These are phyloP conservation scores for Lasiodiplodia theobromae DNA, from an alignment of 2,329 filamentous ascomycete genomes.

Conservation along the genomic window DNA sequence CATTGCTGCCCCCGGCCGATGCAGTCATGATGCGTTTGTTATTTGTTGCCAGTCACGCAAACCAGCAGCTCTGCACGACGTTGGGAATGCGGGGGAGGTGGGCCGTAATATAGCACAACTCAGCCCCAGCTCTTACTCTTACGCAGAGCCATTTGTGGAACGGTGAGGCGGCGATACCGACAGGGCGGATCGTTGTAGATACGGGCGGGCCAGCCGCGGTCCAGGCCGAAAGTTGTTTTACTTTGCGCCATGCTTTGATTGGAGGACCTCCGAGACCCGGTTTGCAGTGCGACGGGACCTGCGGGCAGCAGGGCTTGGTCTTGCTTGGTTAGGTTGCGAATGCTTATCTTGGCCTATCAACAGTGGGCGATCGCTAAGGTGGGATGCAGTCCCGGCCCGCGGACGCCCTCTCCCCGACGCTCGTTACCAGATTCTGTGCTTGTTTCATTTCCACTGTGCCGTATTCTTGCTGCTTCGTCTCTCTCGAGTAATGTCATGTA, in stretches of 20 bases:
- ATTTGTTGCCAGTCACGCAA: not conserved
- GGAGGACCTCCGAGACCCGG: not conserved
- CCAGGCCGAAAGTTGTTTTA: not conserved
- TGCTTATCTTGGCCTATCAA: constrained; percentile 23
- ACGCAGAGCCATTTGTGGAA: not conserved
- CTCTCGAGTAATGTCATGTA: no score
- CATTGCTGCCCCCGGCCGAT: not conserved
- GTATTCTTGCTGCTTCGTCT: no score
- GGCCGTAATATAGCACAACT: not conserved
- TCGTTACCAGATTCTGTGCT: no score
- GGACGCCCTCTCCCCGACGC: no score
- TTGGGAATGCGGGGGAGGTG: not conserved
- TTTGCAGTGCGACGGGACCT: not conserved
- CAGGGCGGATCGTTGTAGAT: constrained; percentile 2
- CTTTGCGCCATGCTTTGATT: not conserved
- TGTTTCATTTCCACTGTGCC: no score
- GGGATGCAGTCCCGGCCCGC: not conserved
- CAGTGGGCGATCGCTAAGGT: not conserved
- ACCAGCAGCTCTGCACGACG: not conserved
- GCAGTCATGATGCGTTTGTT: not conserved
- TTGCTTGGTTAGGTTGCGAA: constrained; percentile 2
- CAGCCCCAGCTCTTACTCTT: not conserved
- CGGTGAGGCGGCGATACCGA: constrained; percentile 7
- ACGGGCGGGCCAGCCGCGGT: constrained; percentile 9
- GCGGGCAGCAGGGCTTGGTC: no score